These are phyloP conservation scores for Rhodosporidiobolus odoratus DNA, from an alignment of 768 basidiomycete species.

Conservation along the genomic window DNA sequence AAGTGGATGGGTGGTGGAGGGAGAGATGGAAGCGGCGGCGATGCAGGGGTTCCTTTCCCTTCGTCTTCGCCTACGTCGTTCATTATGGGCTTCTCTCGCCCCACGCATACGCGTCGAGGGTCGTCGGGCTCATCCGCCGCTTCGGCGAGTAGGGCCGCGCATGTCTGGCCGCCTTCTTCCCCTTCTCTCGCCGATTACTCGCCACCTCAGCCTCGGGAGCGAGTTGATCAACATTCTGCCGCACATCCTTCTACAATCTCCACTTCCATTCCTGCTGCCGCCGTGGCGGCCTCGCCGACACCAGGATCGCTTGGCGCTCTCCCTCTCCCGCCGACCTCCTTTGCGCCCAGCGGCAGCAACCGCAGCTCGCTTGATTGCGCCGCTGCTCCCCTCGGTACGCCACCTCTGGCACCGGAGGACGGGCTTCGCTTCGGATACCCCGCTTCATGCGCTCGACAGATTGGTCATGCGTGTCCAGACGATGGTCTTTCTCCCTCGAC, in stretches of 20 bases:
- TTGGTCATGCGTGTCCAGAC: constrained; percentile 17
- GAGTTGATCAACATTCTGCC: no score
- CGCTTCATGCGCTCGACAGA: constrained; percentile 20
- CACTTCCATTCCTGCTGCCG: no score
- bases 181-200: background rate
- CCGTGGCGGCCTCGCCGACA: background rate
- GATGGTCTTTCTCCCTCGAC: constrained; percentile 1
- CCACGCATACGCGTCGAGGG: background rate
- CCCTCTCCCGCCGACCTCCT: background rate
- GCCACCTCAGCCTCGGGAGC: background rate
- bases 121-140: background rate
- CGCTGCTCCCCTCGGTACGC: background rate
- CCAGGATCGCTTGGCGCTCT: background rate
- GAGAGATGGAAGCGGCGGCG: background rate
- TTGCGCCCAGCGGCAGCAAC: background rate
- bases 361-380: background rate
- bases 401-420: background rate
- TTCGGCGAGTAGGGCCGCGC: background rate
- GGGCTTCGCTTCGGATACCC: constrained; percentile 32
- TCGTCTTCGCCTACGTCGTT: background rate
- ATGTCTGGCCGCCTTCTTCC: background rate
- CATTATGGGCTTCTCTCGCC: background rate
- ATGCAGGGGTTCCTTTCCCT: background rate
- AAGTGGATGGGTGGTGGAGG: background rate
- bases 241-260: no score